phyloP scores from a whole-genome alignment of 139 green algal genomes.

The Chlorella sorokiniana region DNA sequence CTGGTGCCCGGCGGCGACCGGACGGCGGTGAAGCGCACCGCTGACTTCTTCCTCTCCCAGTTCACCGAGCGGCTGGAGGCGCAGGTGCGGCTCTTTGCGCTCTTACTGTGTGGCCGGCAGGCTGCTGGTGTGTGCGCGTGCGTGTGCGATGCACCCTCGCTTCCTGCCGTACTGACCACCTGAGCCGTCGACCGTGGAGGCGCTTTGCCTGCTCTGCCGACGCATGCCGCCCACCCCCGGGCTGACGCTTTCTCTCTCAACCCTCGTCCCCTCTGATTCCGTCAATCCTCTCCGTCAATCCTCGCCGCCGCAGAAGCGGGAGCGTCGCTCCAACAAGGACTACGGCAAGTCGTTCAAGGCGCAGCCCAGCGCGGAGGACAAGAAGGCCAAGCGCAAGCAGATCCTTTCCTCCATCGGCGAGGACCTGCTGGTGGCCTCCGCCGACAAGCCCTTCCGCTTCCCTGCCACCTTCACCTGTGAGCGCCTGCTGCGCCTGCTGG shows the following conservation, averaged over 20 bases:
- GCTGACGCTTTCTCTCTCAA: neutral
- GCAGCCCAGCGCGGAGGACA: conserved; percentile 78
- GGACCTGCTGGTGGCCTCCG: conserved; percentile 92
- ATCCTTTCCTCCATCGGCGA: conserved; percentile 91
- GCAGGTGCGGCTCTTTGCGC: no score
- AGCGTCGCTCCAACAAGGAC: conserved; percentile 39
- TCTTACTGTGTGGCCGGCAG: conserved; percentile 7
- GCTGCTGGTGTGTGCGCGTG: neutral
- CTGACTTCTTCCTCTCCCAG: conserved; percentile 94
- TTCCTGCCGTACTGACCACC: no score
- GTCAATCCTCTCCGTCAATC: neutral
- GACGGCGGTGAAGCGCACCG: conserved; percentile 88
- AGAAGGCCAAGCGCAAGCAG: conserved; percentile 71
- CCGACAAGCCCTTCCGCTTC: conserved; percentile 99
- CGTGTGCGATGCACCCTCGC: neutral
- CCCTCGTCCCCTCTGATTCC: neutral
- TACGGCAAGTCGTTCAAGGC: conserved; percentile 85
- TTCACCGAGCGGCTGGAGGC: conserved; percentile 81
- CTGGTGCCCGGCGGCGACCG: conserved; percentile 86
- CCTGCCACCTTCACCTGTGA: conserved; percentile 98
- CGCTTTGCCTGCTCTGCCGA: no score
- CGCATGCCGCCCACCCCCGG: neutral
- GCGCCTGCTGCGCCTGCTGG: conserved; percentile 66
- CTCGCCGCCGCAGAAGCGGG: conserved; percentile 10
- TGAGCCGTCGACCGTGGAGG: no score